These are phyloP conservation scores for Moniliella sp. DNA, from an alignment of 1,284 basidiomycete genomes.

Conservation along the genomic window DNA sequence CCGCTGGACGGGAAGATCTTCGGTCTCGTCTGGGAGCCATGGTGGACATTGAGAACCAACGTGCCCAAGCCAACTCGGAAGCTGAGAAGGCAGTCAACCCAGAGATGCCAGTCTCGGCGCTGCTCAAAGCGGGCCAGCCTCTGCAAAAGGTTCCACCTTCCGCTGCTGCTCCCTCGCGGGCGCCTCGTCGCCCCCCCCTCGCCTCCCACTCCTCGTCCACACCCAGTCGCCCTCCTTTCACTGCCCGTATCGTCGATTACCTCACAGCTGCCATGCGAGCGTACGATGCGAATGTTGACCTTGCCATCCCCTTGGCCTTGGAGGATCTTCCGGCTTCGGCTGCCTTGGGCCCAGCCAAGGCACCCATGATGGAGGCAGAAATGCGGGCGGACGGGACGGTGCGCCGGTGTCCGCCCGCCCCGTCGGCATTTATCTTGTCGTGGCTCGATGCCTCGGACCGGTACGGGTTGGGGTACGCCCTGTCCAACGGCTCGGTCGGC, in stretches of 20 bases:
- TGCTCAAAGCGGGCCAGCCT: conserved; percentile 41
- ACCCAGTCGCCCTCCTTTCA: not conserved
- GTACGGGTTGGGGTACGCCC: conserved; percentile 90
- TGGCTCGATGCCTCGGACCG: conserved; percentile 98
- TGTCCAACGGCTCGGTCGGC: conserved; percentile 79
- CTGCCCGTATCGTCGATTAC: conserved; percentile 40
- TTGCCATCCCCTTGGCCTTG: no score
- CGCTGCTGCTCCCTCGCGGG: no score
- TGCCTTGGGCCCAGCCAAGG: not conserved
- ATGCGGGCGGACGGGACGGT: conserved; percentile 34
- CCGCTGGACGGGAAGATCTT: not conserved
- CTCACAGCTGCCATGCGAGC: conserved; percentile 50
- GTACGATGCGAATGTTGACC: conserved; percentile 42
- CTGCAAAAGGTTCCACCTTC: no score
- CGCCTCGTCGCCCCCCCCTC: no score
- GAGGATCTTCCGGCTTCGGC: conserved; percentile 46
- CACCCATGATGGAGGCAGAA: conserved; percentile 1
- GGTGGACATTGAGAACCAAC: conserved; percentile 22
- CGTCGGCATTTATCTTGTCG: conserved; percentile 75
- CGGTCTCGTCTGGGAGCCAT: conserved; percentile 9
- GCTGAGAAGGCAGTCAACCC: conserved; percentile 87
- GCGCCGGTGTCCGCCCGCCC: conserved; percentile 41
- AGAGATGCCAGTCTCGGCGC: conserved; percentile 71
- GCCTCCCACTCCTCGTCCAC: no score
- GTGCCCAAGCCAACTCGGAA: conserved; percentile 50